Base-by-base conservation (phyloP, 2,329 filamentous ascomycete genomes). In the Trichoderma semiorbis region DNA sequence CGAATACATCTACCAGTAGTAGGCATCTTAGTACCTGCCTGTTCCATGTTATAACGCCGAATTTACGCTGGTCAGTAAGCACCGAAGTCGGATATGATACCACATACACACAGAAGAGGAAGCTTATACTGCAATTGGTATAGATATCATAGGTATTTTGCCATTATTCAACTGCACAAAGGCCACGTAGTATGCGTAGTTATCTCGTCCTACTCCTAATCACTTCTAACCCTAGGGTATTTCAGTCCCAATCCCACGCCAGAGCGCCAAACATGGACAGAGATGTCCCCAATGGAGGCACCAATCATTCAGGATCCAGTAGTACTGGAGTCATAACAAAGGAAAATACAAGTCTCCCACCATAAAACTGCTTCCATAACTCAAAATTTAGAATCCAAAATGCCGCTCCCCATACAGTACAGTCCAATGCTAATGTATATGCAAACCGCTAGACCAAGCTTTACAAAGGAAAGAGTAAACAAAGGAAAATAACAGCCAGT, bases 341-440 rank as follows among this genome's bases (percentile, higher is more conserved):
- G 30, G 34, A 34, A 66, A 66, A 26, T 10, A 36, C 26, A 55
- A 39, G 26, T n/a, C 39, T 26, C 7, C 47, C 47, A 24, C n/a
- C 32, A 65, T 60, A 60, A 32, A 66, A 66, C 34, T 43, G n/a
- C 21, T 39, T 26, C n/a, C 32, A 39, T 36, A 24, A 16, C 3
- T n/a, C 7, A 50, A 62, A 47, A 43, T 7, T 3, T 18, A 32
- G 39, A 50, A 60, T 7, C 39, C 36, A 60, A 34, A 28, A 60
- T 55, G 53, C 65, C 67, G 57, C 57, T 69, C 39, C 57, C 21
- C 39, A 50, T 62, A 69, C 67, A 53, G 39, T 47, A 69, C 67
- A 53, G 39, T 47, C n/a, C 67, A 47, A 62, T 69, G 67, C 67
- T 61, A 47, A 61, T 69, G 53, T 67, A 69, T 50, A 69, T 69